These are phyloP conservation scores for Dactylonectria estremocensis DNA, from an alignment of 2,329 filamentous ascomycete genomes.

Conservation along the genomic window DNA sequence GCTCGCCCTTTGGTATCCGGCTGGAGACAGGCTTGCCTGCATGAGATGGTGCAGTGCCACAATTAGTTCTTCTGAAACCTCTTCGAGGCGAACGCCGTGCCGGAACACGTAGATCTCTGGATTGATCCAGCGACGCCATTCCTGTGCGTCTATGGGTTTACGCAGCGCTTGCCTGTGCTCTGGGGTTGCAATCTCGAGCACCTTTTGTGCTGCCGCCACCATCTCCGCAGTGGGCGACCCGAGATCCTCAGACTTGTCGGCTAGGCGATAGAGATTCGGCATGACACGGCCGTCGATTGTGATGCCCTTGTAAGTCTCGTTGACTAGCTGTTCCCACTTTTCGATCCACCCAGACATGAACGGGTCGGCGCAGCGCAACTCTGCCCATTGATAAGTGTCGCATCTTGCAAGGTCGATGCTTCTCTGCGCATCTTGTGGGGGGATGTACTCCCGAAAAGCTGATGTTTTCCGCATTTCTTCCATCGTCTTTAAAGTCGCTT, in stretches of 20 bases:
- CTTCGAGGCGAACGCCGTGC: conserved; percentile 79
- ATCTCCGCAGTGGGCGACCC: conserved; percentile 18
- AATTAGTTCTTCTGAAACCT: conserved; percentile 60
- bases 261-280: conserved; percentile 22
- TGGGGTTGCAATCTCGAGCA: conserved; percentile 19
- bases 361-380: conserved; percentile 32
- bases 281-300: conserved; percentile 26
- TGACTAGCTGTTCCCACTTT: conserved; percentile 28
- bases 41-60: conserved; percentile 70
- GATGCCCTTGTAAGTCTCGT: conserved; percentile 31
- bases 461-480: not conserved
- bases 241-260: conserved; percentile 20
- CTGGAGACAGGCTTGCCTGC: conserved; percentile 71
- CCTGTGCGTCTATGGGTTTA: conserved; percentile 76
- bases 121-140: conserved; percentile 79
- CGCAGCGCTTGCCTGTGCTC: conserved; percentile 62
- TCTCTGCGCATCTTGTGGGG: conserved; percentile 20
- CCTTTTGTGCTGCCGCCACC: conserved; percentile 12
- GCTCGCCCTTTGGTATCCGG: conserved; percentile 79
- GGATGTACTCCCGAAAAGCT: conserved; percentile 35
- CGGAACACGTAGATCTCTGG: conserved; percentile 78
- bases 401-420: conserved; percentile 31
- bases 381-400: conserved; percentile 34
- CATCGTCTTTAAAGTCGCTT: not conserved
- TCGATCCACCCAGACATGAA: conserved; percentile 39